Conservation (phyloP, 2,329 filamentous ascomycete genomes). For the Aspergillus novoparasiticus region DNA sequence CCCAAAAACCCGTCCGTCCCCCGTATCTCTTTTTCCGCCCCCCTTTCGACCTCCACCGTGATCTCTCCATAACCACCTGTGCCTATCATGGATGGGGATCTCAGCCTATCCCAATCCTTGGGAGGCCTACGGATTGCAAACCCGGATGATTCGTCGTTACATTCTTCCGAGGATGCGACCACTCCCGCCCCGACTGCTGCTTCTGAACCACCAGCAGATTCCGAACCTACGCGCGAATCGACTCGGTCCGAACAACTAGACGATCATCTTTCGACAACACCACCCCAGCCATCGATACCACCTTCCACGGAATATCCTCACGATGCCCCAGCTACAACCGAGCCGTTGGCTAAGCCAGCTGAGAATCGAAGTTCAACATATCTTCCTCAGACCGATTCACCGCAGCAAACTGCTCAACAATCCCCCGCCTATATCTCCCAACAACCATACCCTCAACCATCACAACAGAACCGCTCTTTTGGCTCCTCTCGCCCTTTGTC, state of each 20-base stretch:
- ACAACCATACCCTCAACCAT: conserved; percentile 23
- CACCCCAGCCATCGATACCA: conserved; percentile 19
- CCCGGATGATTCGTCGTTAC: conserved; percentile 71
- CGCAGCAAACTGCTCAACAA: conserved; percentile 45
- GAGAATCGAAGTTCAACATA: conserved; percentile 49
- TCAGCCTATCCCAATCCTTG: conserved; percentile 88
- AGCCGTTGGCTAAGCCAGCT: conserved; percentile 26
- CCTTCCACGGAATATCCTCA: conserved; percentile 22
- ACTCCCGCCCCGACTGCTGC: conserved; percentile 26
- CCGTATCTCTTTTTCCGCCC: conserved; percentile 5
- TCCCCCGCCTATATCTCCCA: conserved; percentile 46
- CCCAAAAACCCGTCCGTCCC: conserved; percentile 12
- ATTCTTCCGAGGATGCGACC: conserved; percentile 38
- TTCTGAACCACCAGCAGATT: conserved; percentile 25
- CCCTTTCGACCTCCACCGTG: conserved; percentile 12
- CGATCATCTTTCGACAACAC: conserved; percentile 27
- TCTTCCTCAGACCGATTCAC: conserved; percentile 47
- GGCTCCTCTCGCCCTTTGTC: conserved; percentile 49
- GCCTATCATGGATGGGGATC: conserved; percentile 79
- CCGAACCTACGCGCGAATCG: conserved; percentile 26
- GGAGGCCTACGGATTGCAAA: conserved; percentile 97
- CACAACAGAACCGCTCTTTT: conserved; percentile 40
- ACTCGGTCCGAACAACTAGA: conserved; percentile 24
- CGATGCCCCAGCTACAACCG: conserved; percentile 24
- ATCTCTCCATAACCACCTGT: conserved; percentile 8